Conservation (phyloP, 2,329 filamentous ascomycete species). For the Xylariaceae sp. region DNA sequence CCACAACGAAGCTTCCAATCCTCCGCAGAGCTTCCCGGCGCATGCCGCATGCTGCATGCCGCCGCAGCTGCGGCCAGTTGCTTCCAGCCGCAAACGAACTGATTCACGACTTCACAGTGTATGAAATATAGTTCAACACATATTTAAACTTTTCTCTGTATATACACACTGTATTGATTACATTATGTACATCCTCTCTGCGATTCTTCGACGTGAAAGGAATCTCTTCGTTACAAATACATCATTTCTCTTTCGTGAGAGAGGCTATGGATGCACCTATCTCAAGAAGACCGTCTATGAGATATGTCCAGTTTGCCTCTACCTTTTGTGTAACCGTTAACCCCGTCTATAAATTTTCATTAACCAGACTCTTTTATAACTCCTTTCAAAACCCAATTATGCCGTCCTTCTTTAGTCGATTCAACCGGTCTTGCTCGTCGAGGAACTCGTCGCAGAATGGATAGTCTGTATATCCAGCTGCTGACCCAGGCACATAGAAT, state of each 20-base stretch:
- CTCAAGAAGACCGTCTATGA: not conserved
- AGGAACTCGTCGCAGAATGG: conserved; percentile 29
- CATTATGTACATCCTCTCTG: no score
- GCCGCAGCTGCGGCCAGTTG: not conserved
- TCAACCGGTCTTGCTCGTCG: not conserved
- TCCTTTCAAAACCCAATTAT: not conserved
- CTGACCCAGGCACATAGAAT: conserved; percentile 36
- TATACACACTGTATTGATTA: no score
- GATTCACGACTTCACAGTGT: no score
- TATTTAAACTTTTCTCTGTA: no score
- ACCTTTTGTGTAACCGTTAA: not conserved
- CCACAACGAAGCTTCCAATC: not conserved
- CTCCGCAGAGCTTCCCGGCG: not conserved
- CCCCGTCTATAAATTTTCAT: no score
- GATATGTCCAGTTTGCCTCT: not conserved
- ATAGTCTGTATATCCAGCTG: conserved; percentile 37
- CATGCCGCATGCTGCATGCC: no score
- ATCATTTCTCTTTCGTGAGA: not conserved
- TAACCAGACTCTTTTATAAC: not conserved
- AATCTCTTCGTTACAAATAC: no score
- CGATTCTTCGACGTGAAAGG: no score
- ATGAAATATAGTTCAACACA: no score
- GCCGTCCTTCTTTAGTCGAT: not conserved
- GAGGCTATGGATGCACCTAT: not conserved
- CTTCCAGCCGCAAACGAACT: not conserved